Evolutionary conservation across 2,329 filamentous ascomycete genomes (phyloP), one percentile per base, ranked within the genome.

Genomic region (Macroventuria anomochaeta): DNA sequence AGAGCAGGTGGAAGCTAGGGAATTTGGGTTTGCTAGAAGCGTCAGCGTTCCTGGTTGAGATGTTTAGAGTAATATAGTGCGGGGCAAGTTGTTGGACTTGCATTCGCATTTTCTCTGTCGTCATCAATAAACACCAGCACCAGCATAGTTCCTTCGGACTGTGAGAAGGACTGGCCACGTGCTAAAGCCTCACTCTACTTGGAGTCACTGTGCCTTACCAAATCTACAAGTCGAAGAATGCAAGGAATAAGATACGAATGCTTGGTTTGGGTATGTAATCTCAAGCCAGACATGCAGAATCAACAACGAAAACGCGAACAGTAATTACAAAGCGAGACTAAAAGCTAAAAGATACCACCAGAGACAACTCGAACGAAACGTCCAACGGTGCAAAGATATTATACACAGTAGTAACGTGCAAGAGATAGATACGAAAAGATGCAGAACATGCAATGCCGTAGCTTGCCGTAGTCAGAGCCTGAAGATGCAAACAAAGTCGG

Each of bases 251-350:
- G n/a, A 17, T 38, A 26, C 11, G 20, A 21, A 51, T 44, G 40
- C 33, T 51, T 25, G 28, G 32, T 32, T 51, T 44, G 48, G 46
- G 40, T 39, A 44, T 51, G 26, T 51, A 28, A 33, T 44, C 33
- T 38, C 28, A 31, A 20, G 37, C 39, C 18, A 42, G 29, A 11
- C 21, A 36, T 41, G 29, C 46, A 17, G 20, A 15, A 17, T 15
- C n/a, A 37, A 21, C 15, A 28, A n/a, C 25, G 26, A 8, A 23
- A 32, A 17, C 8, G 12, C 18, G 20, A 32, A 25, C 7, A 18
- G 23, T 37, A 38, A 44, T n/a, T 29, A 49, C 38, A 42, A 41
- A 37, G 23, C 29, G 46, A 49, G 38, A 15, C 21, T 36, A 10
- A 17, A 28, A 33, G 17, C 8, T 20, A 17, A 20, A n/a, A 41